phyloP scores from a whole-genome alignment of 768 basidiomycete genomes.

The Kwoniella heveanensis region DNA sequence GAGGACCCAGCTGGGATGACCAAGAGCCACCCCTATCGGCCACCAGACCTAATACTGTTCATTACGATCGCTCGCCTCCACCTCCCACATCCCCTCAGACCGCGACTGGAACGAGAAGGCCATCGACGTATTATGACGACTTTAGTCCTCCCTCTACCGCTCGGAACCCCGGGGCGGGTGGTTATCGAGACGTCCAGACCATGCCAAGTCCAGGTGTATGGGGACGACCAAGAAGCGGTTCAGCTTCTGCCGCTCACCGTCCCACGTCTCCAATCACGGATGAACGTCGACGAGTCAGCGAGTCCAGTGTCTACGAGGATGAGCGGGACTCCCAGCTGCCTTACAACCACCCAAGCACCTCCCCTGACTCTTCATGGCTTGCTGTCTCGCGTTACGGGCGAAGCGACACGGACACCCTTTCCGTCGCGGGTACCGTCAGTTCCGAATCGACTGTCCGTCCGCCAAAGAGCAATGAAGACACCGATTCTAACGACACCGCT shows the following conservation, averaged over 20 bases:
- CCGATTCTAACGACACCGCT: conserved; percentile 50
- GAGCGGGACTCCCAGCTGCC: conserved; percentile 31
- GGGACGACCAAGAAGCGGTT: conserved; percentile 31
- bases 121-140: conserved; percentile 38
- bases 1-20: conserved; percentile 21
- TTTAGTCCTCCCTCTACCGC: conserved; percentile 29
- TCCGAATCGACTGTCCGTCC: conserved; percentile 39
- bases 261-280: conserved; percentile 9
- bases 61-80: conserved; percentile 43
- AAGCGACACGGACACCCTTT: conserved; percentile 29
- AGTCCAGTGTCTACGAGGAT: conserved; percentile 19
- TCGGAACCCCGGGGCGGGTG: conserved; percentile 11
- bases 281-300: conserved; percentile 32
- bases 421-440: conserved; percentile 39
- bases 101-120: conserved; percentile 27
- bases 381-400: conserved; percentile 18
- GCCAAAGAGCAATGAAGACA: conserved; percentile 35
- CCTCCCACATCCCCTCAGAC: conserved; percentile 36
- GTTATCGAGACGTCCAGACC: conserved; percentile 5
- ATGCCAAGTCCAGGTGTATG: conserved; percentile 8
- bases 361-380: conserved; percentile 35
- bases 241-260: conserved; percentile 20
- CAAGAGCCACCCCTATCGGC: conserved; percentile 9
- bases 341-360: conserved; percentile 19
- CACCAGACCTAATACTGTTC: conserved; percentile 29